Conservation (phyloP, 352 stramenopile genomes). For the Globisporangium viniferum region DNA sequence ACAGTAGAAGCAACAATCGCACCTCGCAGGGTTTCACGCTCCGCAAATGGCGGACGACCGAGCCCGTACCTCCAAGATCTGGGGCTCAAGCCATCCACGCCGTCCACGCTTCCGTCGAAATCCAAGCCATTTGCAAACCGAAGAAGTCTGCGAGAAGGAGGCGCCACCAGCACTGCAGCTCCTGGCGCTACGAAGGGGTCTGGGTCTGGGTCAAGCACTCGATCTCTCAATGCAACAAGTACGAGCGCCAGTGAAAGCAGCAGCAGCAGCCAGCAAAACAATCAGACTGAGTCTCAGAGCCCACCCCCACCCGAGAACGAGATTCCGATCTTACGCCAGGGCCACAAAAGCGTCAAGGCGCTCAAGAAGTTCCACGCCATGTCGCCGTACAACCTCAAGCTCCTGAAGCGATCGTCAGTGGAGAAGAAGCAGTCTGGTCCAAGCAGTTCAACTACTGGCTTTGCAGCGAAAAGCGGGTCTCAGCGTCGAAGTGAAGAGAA, state of each 20-base stretch:
- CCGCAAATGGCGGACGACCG: conserved; percentile 4
- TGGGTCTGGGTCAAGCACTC: background rate
- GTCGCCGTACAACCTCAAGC: conserved; percentile 52
- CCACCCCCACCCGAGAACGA: background rate
- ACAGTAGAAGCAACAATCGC: background rate
- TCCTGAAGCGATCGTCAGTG: conserved; percentile 16
- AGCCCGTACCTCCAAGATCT: conserved; percentile 17
- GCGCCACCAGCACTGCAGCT: conserved; percentile 12
- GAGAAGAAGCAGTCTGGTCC: conserved; percentile 14
- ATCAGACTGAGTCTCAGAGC: conserved; percentile 13
- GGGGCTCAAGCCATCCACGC: conserved; percentile 11
- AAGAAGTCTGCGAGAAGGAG: conserved; percentile 69
- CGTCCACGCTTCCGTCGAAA: conserved; percentile 5
- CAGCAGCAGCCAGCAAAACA: conserved; percentile 12
- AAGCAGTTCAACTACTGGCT: background rate
- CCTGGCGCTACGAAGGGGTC: background rate
- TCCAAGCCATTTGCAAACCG: conserved; percentile 8
- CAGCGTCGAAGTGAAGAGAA: background rate
- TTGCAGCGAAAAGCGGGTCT: conserved; percentile 1
- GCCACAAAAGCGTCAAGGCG: conserved; percentile 59
- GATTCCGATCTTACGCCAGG: conserved; percentile 53
- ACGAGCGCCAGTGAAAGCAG: background rate
- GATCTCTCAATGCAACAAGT: background rate
- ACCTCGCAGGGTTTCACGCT: conserved; percentile 10
- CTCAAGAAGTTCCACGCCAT: conserved; percentile 58